Percentiles rank a stretch among this genome's conserved stretches.
Conservation (phyloP, 1,284 basidiomycete species). For the Gymnopus androsaceus region DNA sequence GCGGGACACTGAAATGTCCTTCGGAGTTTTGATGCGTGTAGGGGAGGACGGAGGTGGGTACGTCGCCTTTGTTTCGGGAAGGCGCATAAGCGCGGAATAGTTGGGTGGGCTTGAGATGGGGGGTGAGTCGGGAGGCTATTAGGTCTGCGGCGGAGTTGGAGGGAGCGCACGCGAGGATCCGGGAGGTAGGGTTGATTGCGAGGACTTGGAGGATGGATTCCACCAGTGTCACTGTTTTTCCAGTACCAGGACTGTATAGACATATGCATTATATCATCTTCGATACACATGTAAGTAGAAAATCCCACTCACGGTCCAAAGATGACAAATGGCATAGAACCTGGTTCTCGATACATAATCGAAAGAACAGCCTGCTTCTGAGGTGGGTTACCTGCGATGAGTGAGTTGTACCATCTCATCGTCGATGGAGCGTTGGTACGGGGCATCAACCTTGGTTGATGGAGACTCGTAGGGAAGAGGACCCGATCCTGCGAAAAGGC, state of each 20-base stretch:
- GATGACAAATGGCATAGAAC: constrained; percentile 57
- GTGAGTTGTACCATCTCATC: constrained; percentile 38
- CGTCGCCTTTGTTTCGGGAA: constrained; percentile 46
- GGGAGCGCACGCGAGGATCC: constrained; percentile 34
- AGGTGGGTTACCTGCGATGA: constrained; percentile 48
- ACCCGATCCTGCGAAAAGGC: constrained; percentile 24
- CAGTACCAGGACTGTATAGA: constrained; percentile 30
- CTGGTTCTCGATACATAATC: constrained; percentile 45
- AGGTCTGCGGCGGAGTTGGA: constrained; percentile 20
- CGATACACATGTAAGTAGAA: background rate
- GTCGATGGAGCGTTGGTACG: background rate
- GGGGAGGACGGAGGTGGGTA: constrained; percentile 43
- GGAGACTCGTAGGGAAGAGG: constrained; percentile 15
- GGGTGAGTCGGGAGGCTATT: constrained; percentile 52
- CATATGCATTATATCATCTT: background rate
- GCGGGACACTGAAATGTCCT: constrained; percentile 49
- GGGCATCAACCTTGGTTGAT: background rate
- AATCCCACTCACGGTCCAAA: constrained; percentile 62
- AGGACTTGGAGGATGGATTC: constrained; percentile 52
- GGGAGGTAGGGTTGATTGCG: constrained; percentile 30
- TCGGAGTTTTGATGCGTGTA: constrained; percentile 43
- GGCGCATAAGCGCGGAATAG: constrained; percentile 70
- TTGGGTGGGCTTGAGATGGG: constrained; percentile 34
- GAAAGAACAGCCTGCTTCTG: constrained; percentile 58
- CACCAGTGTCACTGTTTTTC: constrained; percentile 53